Conservation (phyloP, 108 stramenopile species). For the Skeletonema grethae region DNA sequence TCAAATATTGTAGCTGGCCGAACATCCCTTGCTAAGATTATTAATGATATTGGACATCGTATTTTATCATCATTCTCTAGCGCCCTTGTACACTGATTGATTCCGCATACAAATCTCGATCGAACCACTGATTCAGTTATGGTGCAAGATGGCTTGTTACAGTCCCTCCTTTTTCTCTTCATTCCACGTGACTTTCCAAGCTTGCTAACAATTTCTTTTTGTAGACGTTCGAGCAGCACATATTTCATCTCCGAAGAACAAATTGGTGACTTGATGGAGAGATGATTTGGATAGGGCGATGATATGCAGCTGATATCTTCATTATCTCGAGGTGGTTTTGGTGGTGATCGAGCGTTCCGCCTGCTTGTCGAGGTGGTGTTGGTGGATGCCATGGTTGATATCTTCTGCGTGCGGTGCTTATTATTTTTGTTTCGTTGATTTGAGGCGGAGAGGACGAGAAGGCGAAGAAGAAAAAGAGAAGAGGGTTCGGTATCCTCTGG, state of each 20-base stretch:
- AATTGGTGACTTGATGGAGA: conserved; percentile 35
- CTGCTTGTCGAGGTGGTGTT: background rate
- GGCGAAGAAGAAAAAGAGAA: background rate
- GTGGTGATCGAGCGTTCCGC: background rate
- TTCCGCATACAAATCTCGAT: conserved; percentile 33
- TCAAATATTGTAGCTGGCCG: conserved; percentile 66
- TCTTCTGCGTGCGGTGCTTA: too few species aligned
- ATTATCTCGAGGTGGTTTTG: conserved; percentile 11
- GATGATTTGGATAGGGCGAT: conserved; percentile 21
- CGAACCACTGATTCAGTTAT: conserved; percentile 19
- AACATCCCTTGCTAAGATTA: conserved; percentile 58
- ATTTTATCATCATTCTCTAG: conserved; percentile 36
- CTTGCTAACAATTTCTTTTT: conserved; percentile 67
- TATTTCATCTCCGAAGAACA: conserved; percentile 51
- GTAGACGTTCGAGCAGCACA: conserved; percentile 67
- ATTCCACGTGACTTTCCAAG: conserved; percentile 10
- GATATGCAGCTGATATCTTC: conserved; percentile 36
- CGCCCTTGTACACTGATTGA: conserved; percentile 67
- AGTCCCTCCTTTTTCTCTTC: background rate
- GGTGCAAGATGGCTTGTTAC: background rate
- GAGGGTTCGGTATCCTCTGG: background rate
- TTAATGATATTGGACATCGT: conserved; percentile 11
- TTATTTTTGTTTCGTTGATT: too few species aligned
- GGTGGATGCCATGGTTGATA: background rate
- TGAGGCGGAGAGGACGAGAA: too few species aligned